Evolutionary conservation across 2,329 filamentous ascomycete genomes (phyloP).

Genomic region (Laburnicola sp.): DNA sequence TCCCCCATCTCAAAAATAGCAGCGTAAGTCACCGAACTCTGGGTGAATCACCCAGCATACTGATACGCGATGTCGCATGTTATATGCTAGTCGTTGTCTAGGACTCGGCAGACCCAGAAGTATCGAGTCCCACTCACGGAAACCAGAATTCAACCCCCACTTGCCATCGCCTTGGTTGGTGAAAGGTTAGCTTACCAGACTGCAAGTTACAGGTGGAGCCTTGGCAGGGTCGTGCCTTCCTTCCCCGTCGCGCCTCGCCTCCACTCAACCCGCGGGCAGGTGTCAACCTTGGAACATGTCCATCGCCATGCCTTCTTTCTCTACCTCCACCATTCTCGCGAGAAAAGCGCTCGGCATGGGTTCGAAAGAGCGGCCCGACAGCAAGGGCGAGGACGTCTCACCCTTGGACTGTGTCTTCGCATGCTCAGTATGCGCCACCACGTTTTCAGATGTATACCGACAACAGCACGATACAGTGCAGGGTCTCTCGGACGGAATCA

Average conservation of each 20-base stretch:
- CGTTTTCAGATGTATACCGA: conserved; percentile 51
- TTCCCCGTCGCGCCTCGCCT: neutral
- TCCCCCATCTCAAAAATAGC: no score
- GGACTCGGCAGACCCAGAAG: no score
- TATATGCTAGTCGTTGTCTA: no score
- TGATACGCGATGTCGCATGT: no score
- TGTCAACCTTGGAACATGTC: conserved; percentile 1
- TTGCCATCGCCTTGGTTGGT: conserved; percentile 17
- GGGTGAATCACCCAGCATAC: no score
- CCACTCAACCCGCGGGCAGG: neutral
- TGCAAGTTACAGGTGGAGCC: neutral
- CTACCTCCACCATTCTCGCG: neutral
- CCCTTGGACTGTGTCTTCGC: conserved; percentile 53
- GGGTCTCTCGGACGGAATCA: conserved; percentile 44
- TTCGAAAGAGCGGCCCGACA: conserved; percentile 14
- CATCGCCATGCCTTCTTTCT: conserved; percentile 4
- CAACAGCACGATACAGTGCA: conserved; percentile 41
- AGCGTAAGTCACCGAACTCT: no score
- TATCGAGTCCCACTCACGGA: no score
- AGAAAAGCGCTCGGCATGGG: conserved; percentile 17
- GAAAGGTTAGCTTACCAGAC: no score
- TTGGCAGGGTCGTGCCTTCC: conserved; percentile 18
- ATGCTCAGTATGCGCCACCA: conserved; percentile 53
- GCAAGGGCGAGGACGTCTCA: conserved; percentile 30
- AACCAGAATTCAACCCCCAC: neutral